phyloP scores from a whole-genome alignment of 305 asterid genomes.

The Salvia sclarea region DNA sequence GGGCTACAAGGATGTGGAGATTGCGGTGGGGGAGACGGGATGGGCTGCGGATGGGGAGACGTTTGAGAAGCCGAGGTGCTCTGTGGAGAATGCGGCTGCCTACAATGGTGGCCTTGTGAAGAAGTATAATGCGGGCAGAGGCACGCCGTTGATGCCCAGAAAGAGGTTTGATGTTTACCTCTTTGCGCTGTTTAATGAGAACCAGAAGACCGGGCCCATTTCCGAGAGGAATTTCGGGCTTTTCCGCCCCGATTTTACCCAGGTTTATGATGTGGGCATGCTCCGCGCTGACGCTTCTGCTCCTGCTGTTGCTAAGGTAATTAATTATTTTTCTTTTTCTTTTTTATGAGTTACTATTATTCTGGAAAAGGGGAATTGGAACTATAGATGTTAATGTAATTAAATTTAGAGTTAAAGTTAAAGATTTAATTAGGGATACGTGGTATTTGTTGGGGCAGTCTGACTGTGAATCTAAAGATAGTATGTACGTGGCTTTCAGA shows the following conservation, averaged over 20 bases:
- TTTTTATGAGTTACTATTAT: no score
- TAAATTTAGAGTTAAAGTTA: no score
- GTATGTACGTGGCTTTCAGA: no score
- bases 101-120: constrained; percentile 63
- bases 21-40: constrained; percentile 75
- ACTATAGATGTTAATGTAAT: no score
- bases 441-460: no score
- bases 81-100: constrained; percentile 61
- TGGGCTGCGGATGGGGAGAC: constrained; percentile 75
- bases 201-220: constrained; percentile 55
- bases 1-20: constrained; percentile 67
- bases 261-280: constrained; percentile 65
- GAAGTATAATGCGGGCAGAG: constrained; percentile 44
- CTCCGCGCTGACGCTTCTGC: constrained; percentile 42
- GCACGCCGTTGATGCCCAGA: constrained; percentile 76
- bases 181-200: constrained; percentile 73
- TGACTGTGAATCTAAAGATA: no score
- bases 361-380: no score
- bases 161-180: constrained; percentile 61
- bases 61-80: constrained; percentile 65
- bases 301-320: constrained; percentile 39
- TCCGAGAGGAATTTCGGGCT: constrained; percentile 82
- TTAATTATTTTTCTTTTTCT: background rate
- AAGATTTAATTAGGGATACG: no score
- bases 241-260: constrained; percentile 59